Evolutionary conservation across 495 filamentous ascomycete genomes (phyloP), one percentile per base, ranked within the genome.

Genomic region (Penicillium dipodomyicola): DNA sequence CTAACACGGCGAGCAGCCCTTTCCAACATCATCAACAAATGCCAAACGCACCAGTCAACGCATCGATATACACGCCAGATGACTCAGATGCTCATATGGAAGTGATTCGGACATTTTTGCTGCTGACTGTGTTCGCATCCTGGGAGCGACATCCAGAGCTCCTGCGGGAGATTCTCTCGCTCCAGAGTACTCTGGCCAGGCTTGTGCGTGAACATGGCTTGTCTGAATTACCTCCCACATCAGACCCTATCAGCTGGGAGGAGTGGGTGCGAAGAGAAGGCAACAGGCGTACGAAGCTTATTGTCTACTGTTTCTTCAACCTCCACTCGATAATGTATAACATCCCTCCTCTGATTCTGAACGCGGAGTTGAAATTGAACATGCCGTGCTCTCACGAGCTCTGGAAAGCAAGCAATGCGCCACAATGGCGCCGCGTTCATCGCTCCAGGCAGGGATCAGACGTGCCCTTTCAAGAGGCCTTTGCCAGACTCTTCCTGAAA

Each of bases 261-360:
- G 72, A 78, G 40, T 83, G 79, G 79, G 63, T 77, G 22, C 67
- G 73, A 14, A 59, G 66, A 61, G 80, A 83, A 65, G 77, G 75
- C 9, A 78, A 75, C 54, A 65, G 75, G 47, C 72, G 80, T 48
- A 82, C 80, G 14, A 79, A 80, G 51, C 60, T 80, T 30, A 77
- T 80, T 45, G 80, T 79, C 10, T 83, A 80, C 54, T 78, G 78
- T 61, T 77, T 82, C 61, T 82, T 77, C 59, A 82, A 82, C 54
- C 70, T 82, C 10, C 80, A 82, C 53, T 77, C 73, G 20, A 79
- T 82, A 48, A 77, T 80, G 68, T 82, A 80, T 60, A 81, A 80
- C 57, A 77, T 78, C 19, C 80, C 80, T 46, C 80, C 80, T 1
- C 59, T 82, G 30, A 76, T 82, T 41, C 54, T 81, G 40, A 79